Percentiles rank a stretch among this genome's conserved stretches.
These are phyloP conservation scores for Aspergillus piperis DNA, from an alignment of 2,329 filamentous ascomycete genomes.

Conservation along the genomic window DNA sequence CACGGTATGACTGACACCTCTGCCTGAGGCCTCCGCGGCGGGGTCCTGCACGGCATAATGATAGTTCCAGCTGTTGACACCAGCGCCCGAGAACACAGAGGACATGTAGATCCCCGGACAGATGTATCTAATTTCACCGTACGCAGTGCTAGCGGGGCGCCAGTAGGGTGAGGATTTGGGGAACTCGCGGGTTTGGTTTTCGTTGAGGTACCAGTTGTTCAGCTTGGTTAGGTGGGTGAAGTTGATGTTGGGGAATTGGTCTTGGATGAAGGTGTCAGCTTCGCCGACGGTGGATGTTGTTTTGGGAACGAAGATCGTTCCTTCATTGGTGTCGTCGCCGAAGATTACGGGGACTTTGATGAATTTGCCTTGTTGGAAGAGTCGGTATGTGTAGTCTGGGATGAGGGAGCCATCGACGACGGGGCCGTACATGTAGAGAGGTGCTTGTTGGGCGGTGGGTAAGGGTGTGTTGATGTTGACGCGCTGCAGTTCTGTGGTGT, in stretches of 20 bases:
- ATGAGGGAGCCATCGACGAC: constrained; percentile 55
- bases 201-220: constrained; percentile 58
- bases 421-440: constrained; percentile 55
- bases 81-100: constrained; percentile 38
- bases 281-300: constrained; percentile 50
- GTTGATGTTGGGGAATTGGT: constrained; percentile 61
- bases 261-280: constrained; percentile 58
- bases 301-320: constrained; percentile 61
- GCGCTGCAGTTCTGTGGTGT: constrained; percentile 46
- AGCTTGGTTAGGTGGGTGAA: constrained; percentile 53
- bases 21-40: constrained; percentile 52
- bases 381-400: constrained; percentile 50
- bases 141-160: constrained; percentile 59
- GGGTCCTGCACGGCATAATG: constrained; percentile 68
- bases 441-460: constrained; percentile 45
- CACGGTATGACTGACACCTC: constrained; percentile 67
- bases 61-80: constrained; percentile 63
- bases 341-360: constrained; percentile 57
- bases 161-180: constrained; percentile 57
- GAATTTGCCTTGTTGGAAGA: constrained; percentile 53
- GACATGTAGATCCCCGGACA: constrained; percentile 63
- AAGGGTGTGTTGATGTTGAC: constrained; percentile 50
- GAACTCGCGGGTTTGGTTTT: constrained; percentile 48
- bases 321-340: constrained; percentile 65
- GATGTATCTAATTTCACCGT: constrained; percentile 66